Evolutionary conservation across 352 stramenopile species (phyloP), one percentile per base, ranked within the genome.

Genomic region (Pythium biforme): DNA sequence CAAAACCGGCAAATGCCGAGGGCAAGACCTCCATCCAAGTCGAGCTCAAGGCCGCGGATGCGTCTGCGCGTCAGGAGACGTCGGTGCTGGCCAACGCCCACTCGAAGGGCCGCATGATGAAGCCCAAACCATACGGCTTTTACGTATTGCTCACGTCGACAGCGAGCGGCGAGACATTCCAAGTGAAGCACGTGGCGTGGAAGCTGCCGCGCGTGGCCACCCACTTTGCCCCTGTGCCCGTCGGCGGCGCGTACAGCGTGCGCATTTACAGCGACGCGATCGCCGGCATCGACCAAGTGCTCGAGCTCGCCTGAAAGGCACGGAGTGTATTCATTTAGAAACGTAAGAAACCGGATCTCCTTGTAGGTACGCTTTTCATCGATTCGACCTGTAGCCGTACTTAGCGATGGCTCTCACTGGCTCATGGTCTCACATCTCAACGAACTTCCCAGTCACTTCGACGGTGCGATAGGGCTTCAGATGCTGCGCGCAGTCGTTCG

Each of bases 111-210:
- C 64, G 80, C 12, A 69, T 89, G 23, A 74, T 81, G 52, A 86
- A 90, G 58, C 75, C 83, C 11, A 84, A 85, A 58, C 77, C 81
- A 15, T 92, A 88, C 52, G 83, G 77, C 0, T 88, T 89, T 45
- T 92, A 89, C 58, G 70, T 92, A 39, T n/a, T 89, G 11, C 64
- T 92, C 4, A 57, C 57, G 25, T 45, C 54, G 40, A 45, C 54
- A 22, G 20, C n/a, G 15, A 46, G 62, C 39, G 27, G 67, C 23
- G 22, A 27, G 29, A 69, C 79, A 27, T 61, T 88, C 7, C 77
- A 87, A 19, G 47, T 88, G n/a, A 87, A 88, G 68, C 83, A 87
- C 65, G 69, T 92, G 20, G 58, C 68, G 7, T 88, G 72, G 74
- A 77, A 77, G 37, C 68, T 70, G 50, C 69, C 69, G 37, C 63